A percentile compares a stretch with the other conserved stretches of the same genome.
These are phyloP conservation scores for Cephalotrichum gorgonifer DNA, from an alignment of 2,329 filamentous ascomycete genomes.

Conservation along the genomic window DNA sequence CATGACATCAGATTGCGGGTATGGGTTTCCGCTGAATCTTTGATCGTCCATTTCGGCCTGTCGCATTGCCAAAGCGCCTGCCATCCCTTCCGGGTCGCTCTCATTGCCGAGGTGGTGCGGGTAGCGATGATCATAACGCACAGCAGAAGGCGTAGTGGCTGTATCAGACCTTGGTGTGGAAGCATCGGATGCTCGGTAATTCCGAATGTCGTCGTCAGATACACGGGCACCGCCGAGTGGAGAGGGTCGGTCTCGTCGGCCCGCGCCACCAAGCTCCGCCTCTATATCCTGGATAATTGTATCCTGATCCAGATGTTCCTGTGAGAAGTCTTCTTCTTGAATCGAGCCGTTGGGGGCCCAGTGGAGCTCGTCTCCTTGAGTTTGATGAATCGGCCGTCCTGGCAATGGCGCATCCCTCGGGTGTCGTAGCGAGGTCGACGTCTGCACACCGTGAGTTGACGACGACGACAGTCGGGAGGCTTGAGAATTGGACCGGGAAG, in stretches of 20 bases:
- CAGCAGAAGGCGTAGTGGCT: neutral
- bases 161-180: constrained; percentile 29
- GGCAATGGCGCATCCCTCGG: constrained; percentile 51
- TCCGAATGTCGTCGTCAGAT: constrained; percentile 34
- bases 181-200: constrained; percentile 39
- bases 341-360: constrained; percentile 27
- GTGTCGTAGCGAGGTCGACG: constrained; percentile 33
- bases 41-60: constrained; percentile 73
- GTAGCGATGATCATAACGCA: constrained; percentile 17
- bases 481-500: constrained; percentile 38
- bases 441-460: constrained; percentile 28
- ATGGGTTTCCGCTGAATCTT: constrained; percentile 23
- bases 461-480: constrained; percentile 36
- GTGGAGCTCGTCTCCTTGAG: constrained; percentile 28
- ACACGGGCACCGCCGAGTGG: constrained; percentile 33
- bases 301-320: constrained; percentile 35
- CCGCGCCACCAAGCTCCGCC: constrained; percentile 34
- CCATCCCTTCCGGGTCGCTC: constrained; percentile 79
- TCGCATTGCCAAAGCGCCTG: constrained; percentile 73
- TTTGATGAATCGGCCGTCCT: constrained; percentile 38
- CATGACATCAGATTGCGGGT: neutral
- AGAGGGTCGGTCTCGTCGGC: constrained; percentile 24
- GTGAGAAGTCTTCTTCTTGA: constrained; percentile 18
- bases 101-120: constrained; percentile 47
- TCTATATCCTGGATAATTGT: constrained; percentile 49